phyloP scores from a whole-genome alignment of 1,284 basidiomycete species.

The Ganoderma sp. region DNA sequence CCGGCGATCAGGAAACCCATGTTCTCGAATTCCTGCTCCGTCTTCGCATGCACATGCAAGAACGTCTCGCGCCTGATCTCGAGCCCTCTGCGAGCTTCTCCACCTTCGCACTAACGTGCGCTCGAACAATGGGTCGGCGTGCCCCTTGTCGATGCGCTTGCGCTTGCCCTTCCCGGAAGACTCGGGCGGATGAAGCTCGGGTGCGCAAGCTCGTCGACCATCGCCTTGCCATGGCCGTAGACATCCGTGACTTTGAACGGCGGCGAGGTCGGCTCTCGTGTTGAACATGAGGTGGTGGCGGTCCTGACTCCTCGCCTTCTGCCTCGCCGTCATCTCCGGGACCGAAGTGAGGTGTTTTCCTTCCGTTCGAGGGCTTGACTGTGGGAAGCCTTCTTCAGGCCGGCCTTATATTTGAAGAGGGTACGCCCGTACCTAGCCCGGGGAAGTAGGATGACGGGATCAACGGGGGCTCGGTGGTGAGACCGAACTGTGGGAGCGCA shows the following conservation, averaged over 20 bases:
- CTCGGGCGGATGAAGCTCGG: neutral
- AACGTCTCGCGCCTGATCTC: constrained; percentile 20
- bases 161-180: constrained; percentile 6
- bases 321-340: neutral
- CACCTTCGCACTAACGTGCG: constrained; percentile 20
- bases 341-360: neutral
- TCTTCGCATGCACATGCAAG: constrained; percentile 10
- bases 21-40: constrained; percentile 12
- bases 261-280: constrained; percentile 15
- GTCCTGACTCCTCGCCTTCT: neutral
- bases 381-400: constrained; percentile 1
- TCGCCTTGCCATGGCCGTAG: neutral
- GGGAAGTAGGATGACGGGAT: neutral
- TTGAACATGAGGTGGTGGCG: neutral
- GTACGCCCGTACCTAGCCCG: neutral
- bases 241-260: neutral
- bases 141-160: constrained; percentile 4
- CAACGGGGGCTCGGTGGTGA: neutral
- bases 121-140: constrained; percentile 4
- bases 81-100: constrained; percentile 22
- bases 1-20: constrained; percentile 14
- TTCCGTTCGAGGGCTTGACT: constrained; percentile 20
- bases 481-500: neutral
- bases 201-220: constrained; percentile 9
- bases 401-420: neutral